Evolutionary conservation across 768 basidiomycete species (phyloP).

Genomic region (Neoboletus subvelutipes): DNA sequence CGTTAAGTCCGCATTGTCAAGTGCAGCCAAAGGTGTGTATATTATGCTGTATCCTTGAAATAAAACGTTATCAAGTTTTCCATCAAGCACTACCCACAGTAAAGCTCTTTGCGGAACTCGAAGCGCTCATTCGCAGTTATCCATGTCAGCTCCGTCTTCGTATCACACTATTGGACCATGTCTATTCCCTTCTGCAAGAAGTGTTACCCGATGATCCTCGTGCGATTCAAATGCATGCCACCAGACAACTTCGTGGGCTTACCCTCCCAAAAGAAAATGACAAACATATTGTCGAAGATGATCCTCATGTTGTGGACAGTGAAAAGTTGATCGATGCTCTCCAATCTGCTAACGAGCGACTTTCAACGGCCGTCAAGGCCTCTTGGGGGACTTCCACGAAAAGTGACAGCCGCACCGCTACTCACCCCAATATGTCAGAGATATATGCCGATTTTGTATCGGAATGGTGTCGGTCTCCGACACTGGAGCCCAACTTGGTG

Average conservation of each 20-base stretch:
- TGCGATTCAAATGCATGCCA: conserved; percentile 41
- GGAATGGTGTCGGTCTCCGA: conserved; percentile 43
- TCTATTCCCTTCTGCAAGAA: conserved; percentile 42
- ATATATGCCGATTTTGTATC: conserved; percentile 47
- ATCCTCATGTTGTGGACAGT: conserved; percentile 8
- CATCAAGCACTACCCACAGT: conserved; percentile 40
- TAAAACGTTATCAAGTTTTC: conserved; percentile 7
- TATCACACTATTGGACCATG: conserved; percentile 40
- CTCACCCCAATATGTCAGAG: conserved; percentile 31
- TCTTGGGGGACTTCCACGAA: conserved; percentile 13
- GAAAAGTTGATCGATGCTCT: conserved; percentile 31
- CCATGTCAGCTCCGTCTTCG: conserved; percentile 43
- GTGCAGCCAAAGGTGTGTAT: conserved; percentile 66
- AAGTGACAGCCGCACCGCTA: conserved; percentile 11
- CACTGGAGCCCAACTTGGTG: conserved; percentile 34
- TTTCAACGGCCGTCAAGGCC: conserved; percentile 30
- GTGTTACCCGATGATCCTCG: conserved; percentile 38
- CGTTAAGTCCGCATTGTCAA: conserved; percentile 72
- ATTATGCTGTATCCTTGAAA: conserved; percentile 14
- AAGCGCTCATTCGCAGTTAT: conserved; percentile 41
- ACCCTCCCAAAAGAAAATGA: conserved; percentile 26
- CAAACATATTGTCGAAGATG: conserved; percentile 8
- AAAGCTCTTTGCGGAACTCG: conserved; percentile 43
- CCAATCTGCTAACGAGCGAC: conserved; percentile 32
- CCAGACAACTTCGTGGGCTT: conserved; percentile 32